These are phyloP conservation scores for Scutellaria minor DNA, from an alignment of 257 asterid species.

Conservation along the genomic window DNA sequence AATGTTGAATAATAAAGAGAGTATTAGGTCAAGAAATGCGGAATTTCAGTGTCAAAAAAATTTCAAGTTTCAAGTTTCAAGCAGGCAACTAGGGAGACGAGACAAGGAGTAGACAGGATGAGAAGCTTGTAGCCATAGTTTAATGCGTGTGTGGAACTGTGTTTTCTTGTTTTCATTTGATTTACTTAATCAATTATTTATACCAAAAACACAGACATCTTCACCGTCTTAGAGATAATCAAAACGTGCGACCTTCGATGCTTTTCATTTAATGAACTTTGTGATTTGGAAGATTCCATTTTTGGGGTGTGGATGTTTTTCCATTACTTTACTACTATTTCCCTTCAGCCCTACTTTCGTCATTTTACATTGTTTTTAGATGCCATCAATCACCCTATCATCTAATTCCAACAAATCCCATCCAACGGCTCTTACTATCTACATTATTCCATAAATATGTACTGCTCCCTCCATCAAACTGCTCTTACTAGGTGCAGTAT, in stretches of 20 bases:
- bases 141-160: constrained; percentile 57
- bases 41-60: constrained; percentile 38
- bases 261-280: constrained; percentile 80
- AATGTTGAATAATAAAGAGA: constrained; percentile 38
- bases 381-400: too few species aligned
- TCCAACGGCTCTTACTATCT: constrained; percentile 24
- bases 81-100: background rate
- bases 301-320: constrained; percentile 81
- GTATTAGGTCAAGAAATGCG: constrained; percentile 48
- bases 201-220: constrained; percentile 94
- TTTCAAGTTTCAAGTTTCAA: constrained; percentile 49
- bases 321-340: constrained; percentile 38
- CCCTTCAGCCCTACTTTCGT: too few species aligned
- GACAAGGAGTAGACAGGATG: constrained; percentile 61
- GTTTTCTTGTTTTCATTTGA: constrained; percentile 45
- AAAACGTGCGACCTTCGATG: constrained; percentile 79
- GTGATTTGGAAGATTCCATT: constrained; percentile 94
- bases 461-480: background rate
- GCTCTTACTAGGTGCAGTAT: too few species aligned
- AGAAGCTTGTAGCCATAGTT: constrained; percentile 76
- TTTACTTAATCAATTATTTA: constrained; percentile 56
- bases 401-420: background rate
- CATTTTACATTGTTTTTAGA: too few species aligned
- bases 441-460: background rate
- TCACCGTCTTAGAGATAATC: constrained; percentile 89